Evolutionary conservation across 2,329 filamentous ascomycete genomes (phyloP).

Genomic region (Stagonosporopsis cucurbitacearum): DNA sequence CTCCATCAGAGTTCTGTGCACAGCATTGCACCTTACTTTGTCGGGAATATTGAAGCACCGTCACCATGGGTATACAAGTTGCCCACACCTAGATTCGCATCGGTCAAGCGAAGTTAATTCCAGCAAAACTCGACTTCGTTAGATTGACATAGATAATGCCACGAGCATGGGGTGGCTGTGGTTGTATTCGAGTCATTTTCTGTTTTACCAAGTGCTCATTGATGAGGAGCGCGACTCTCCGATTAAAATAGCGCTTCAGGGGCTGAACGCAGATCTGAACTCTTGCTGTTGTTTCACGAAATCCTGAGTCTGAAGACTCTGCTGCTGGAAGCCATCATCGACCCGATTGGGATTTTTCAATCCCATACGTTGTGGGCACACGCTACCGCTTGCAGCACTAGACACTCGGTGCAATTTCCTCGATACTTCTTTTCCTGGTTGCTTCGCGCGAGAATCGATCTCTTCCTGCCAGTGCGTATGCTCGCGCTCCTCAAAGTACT

Average conservation of each 20-base stretch:
- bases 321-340: constrained; percentile 9
- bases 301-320: constrained; percentile 9
- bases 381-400: neutral
- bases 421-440: neutral
- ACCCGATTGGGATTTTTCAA: neutral
- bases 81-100: too few relatives aligned
- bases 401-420: neutral
- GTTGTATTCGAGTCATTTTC: too few relatives aligned
- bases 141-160: too few relatives aligned
- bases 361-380: neutral
- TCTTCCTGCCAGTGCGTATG: constrained; percentile 11
- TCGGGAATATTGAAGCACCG: too few relatives aligned
- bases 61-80: too few relatives aligned
- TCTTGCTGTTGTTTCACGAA: constrained; percentile 7
- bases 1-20: too few relatives aligned
- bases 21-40: too few relatives aligned
- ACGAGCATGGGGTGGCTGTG: too few relatives aligned
- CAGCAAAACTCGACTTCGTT: too few relatives aligned
- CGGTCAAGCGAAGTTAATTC: too few relatives aligned
- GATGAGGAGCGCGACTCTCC: too few relatives aligned
- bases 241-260: neutral
- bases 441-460: neutral
- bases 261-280: constrained; percentile 12
- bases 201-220: too few relatives aligned
- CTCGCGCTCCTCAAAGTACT: constrained; percentile 5